phyloP scores from a whole-genome alignment of 2,329 filamentous ascomycete species.

The Sphaerostilbella broomeana region DNA sequence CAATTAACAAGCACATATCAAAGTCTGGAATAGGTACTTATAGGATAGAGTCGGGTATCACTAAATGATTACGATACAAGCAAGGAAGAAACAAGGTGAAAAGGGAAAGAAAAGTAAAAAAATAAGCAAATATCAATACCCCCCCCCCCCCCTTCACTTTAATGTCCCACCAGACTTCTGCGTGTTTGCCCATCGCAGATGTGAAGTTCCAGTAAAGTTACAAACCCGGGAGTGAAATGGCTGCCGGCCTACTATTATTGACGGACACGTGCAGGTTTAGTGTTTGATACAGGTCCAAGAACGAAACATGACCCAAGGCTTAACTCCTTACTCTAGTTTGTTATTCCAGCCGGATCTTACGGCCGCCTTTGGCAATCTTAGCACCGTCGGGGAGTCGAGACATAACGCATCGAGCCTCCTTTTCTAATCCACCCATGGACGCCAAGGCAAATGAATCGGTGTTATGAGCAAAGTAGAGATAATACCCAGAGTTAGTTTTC shows the following conservation, averaged over 20 bases:
- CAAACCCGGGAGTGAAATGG: no score
- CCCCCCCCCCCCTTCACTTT: no score
- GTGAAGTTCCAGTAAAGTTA: no score
- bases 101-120: not conserved
- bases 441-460: conserved; percentile 84
- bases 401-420: conserved; percentile 75
- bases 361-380: conserved; percentile 49
- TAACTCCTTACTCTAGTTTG: not conserved
- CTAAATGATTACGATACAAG: conserved; percentile 19
- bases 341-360: conserved; percentile 37
- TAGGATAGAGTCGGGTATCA: conserved; percentile 23
- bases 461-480: conserved; percentile 92
- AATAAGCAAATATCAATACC: not conserved
- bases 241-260: no score
- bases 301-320: not conserved
- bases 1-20: no score
- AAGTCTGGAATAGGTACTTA: conserved; percentile 11
- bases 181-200: no score
- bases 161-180: no score
- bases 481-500: conserved; percentile 67
- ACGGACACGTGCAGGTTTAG: not conserved
- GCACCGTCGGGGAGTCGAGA: conserved; percentile 58
- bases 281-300: no score
- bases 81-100: not conserved
- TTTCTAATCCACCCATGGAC: conserved; percentile 77